Evolutionary conservation across 2,329 filamentous ascomycete genomes (phyloP).

Genomic region (Penicillium janthinellum): DNA sequence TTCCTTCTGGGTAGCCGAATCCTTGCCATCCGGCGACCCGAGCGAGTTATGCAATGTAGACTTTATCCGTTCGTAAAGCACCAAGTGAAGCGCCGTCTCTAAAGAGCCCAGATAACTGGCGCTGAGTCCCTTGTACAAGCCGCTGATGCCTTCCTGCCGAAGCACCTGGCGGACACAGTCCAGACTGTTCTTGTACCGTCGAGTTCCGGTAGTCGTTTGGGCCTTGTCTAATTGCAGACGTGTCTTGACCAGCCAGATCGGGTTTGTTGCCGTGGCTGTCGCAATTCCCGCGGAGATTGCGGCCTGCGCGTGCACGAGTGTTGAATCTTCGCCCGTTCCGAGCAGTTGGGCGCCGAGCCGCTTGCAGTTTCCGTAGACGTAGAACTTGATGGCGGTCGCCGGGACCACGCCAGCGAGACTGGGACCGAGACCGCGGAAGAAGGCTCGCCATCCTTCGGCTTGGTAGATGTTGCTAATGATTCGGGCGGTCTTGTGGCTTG

Average conservation of each 20-base stretch:
- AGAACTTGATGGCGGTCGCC: constrained; percentile 44
- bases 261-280: constrained; percentile 41
- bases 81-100: constrained; percentile 41
- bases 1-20: constrained; percentile 29
- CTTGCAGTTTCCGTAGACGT: constrained; percentile 44
- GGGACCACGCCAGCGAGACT: constrained; percentile 44
- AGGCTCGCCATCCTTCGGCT: constrained; percentile 41
- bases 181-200: constrained; percentile 64
- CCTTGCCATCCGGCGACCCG: constrained; percentile 22
- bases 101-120: constrained; percentile 58
- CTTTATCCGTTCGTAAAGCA: constrained; percentile 42
- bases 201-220: constrained; percentile 32
- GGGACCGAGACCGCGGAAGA: constrained; percentile 42
- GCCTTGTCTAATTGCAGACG: constrained; percentile 58
- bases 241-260: constrained; percentile 64
- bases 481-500: constrained; percentile 35
- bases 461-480: constrained; percentile 41
- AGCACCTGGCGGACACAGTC: constrained; percentile 70
- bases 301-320: constrained; percentile 37
- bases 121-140: constrained; percentile 85
- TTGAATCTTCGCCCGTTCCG: constrained; percentile 33
- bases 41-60: constrained; percentile 25
- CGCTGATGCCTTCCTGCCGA: constrained; percentile 78
- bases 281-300: constrained; percentile 40
- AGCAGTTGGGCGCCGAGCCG: constrained; percentile 34